Evolutionary conservation across 129 eudicot species (phyloP), one percentile per base, ranked within the genome.

Genomic region (Centrapalus pauciflorus): DNA sequence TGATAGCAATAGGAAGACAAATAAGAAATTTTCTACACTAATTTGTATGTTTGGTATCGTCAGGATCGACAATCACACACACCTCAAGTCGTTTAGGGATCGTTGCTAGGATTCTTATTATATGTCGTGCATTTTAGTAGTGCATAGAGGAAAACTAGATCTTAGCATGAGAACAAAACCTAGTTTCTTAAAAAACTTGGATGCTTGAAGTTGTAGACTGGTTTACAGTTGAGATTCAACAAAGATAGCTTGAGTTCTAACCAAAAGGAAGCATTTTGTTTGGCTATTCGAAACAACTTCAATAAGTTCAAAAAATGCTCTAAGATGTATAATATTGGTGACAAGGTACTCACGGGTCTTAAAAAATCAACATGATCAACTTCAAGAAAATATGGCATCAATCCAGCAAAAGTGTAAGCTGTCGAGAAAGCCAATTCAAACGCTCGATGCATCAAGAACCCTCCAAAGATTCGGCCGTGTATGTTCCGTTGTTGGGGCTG

Each of bases 401-500:
- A 54, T 26, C 97, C 97, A 19, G 97, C 97, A 45, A 87, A 91
- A 76, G 82, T 79, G 68, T 91, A 91, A 32, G 96, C 90, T 7
- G 99, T 93, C 20, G 99, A 86, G 62, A 88, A 93, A 16, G 99
- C 99, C 70, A 93, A 78, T 66, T 93, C 99, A 34, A 89, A 93
- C 13, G 99, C 99, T 52, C 96, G 80, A 82, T 88, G 99, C 99
- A 93, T 93, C 66, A 94, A 70, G 66, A 94, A 94, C 43, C 99
- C 99, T 52, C 99, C 97, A 70, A 94, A 94, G 2, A 94, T 94
- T 9, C 99, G 83, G 13, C 97, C 97, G 28, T 94, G 99, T 56
- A 94, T 76, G 61, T 94, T 94, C 69, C 99, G 79, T 48, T 94
- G 99, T 67, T 94, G 99, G 8, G 99, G 99, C 73, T 94, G 97